These are phyloP conservation scores for Dactylorhiza incarnata DNA, from an alignment of 106 monocot genomes.

Conservation along the genomic window DNA sequence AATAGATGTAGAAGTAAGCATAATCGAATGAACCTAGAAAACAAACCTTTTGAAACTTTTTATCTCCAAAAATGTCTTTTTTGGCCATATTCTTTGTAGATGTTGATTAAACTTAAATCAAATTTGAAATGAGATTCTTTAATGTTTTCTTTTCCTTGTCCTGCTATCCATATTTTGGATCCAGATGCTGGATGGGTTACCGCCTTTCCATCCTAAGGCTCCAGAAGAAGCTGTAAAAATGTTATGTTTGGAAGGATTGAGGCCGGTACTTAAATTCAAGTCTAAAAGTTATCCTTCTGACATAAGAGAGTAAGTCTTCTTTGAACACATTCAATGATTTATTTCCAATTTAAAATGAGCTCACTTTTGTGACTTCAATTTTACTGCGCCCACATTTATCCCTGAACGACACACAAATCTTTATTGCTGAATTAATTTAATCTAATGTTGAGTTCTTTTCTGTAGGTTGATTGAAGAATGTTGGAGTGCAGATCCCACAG, in stretches of 20 bases:
- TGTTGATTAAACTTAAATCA: background rate
- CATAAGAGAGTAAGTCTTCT: constrained; percentile 59
- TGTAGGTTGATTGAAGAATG: constrained; percentile 27
- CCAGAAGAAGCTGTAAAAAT: constrained; percentile 55
- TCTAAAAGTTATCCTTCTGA: constrained; percentile 52
- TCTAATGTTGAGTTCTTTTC: background rate
- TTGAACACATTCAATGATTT: background rate
- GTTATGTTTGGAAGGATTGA: constrained; percentile 72
- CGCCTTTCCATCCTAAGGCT: constrained; percentile 64
- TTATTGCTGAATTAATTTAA: background rate
- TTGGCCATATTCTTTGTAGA: background rate
- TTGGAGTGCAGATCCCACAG: constrained; percentile 14
- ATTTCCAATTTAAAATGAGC: background rate
- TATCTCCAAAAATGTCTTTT: background rate
- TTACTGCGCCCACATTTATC: background rate
- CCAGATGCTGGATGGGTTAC: constrained; percentile 88
- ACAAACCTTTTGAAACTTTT: too few relatives aligned
- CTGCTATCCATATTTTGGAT: constrained; percentile 9
- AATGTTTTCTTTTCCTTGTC: constrained; percentile 1
- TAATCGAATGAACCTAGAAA: too few relatives aligned
- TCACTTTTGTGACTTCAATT: background rate
- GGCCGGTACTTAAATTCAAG: constrained; percentile 72
- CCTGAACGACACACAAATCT: background rate
- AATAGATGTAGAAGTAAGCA: too few relatives aligned
- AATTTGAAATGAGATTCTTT: background rate